Evolutionary conservation across 106 monocot species (phyloP), one percentile per base, ranked within the genome.

Genomic region (Dioscorea alata): DNA sequence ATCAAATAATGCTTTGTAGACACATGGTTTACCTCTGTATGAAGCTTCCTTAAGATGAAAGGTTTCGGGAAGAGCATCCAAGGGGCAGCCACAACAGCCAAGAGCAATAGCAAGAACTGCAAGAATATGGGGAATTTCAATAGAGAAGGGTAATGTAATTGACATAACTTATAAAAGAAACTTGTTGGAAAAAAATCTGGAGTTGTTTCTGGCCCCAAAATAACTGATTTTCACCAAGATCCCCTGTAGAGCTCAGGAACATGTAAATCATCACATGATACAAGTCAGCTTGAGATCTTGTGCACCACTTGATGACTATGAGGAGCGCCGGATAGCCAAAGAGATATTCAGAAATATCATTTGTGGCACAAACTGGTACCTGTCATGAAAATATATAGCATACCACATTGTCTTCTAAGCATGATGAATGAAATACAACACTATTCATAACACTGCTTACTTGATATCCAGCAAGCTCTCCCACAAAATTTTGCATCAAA

Each of bases 41-140:
- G 80, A 71, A 86, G 89, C 80, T 69, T 92, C 85, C 60, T 90
- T 51, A 99, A 85, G 71, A 90, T 92, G 61, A 99, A 90, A 76
- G 97, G 97, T 62, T 99, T 99, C 10, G 97, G 97, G 32, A 99
- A 83, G 23, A 99, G 76, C 97, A 99, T 99, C 97, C 97, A 99
- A 13, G 97, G 97, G 57, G 92, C 92, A 33, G 97, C 92, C 50
- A 90, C 76, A 35, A 92, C 17, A 71, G 97, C 92, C 78, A 90
- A 23, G 74, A 93, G 83, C 74, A 99, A 75, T 65, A 99, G 82
- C 50, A 92, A 60, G 14, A 99, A 90, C 97, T 99, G 83, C 63
- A 92, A 42, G 28, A 69, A 84, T 17, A 19, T 52, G 33, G n/a
- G 13, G 63, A 60, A 25, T 15, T 66, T 65, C 19, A 68, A 51